Base-by-base conservation (phyloP, 805 yeast species). In the Maudiozyma serrabonitensis region DNA sequence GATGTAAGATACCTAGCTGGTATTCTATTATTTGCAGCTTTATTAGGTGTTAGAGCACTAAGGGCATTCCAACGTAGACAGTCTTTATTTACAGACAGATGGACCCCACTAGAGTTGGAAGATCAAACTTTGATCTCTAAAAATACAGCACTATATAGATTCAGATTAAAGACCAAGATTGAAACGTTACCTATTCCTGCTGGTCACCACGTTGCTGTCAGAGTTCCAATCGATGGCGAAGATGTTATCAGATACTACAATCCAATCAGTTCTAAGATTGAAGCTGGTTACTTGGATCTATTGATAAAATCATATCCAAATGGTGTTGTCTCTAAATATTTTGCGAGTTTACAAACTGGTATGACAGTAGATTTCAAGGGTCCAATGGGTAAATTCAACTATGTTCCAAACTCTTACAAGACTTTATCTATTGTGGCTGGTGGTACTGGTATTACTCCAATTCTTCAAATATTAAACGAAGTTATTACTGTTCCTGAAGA, bases 401-500 rank as follows among this genome's bases (percentile, higher is more conserved):
- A 82, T 62, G 59, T 54, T n/a, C 57, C 70, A 13, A 83, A 83
- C 61, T 75, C 79, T 70, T 82, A 80, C 40, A 75, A 75, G 52
- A 78, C 80, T 52, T 72, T 86, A 50, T 80, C 81, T 18, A 74
- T 86, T 69, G 73, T 86, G 56, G 91, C 90, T 7, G 95, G 93
- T 56, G 95, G 95, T 18, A 80, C 91, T 0, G 95, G 97, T 47
- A 83, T 90, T 54, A 87, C 96, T 8, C 96, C 97, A 38, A 81
- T 87, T 69, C 75, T 85, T 60, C 95, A 89, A 68, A 84, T 90
- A 15, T 72, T 86, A 47, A 81, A 85, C 52, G 77, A 77, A 51
- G 74, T 84, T 46, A 78, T 84, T 53, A 84, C 89, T 16, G 79
- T 82, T 26, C 81, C 87, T 3, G 80, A 75, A 50, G 90, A 84